These are phyloP conservation scores for Didymella sp. DNA, from an alignment of 2,329 filamentous ascomycete genomes.

Conservation along the genomic window DNA sequence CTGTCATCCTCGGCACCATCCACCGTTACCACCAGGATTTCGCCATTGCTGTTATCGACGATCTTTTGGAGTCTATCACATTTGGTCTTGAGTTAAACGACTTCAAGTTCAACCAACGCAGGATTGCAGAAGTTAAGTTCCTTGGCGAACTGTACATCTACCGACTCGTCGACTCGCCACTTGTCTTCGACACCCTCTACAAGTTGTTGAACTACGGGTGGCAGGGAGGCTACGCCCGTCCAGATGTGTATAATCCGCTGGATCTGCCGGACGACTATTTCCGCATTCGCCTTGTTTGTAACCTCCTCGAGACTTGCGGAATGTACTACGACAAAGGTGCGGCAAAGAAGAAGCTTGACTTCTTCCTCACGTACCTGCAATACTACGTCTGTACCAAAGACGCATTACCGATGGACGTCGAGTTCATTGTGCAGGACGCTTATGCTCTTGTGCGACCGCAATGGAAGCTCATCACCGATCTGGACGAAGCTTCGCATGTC, in stretches of 20 bases:
- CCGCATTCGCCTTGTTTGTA: slow-evolving; percentile 87
- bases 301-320: slow-evolving; percentile 91
- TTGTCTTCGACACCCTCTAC: slow-evolving; percentile 95
- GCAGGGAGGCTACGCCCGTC: slow-evolving; percentile 78
- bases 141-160: slow-evolving; percentile 97
- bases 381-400: slow-evolving; percentile 96
- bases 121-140: slow-evolving; percentile 95
- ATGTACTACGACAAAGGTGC: slow-evolving; percentile 94
- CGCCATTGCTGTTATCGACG: slow-evolving; percentile 89
- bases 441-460: slow-evolving; percentile 85
- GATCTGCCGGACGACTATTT: slow-evolving; percentile 96
- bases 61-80: slow-evolving; percentile 84
- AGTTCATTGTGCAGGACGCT: slow-evolving; percentile 94
- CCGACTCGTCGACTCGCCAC: slow-evolving; percentile 91
- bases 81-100: slow-evolving; percentile 94
- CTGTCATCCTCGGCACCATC: slow-evolving; percentile 85
- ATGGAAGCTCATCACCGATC: slow-evolving; percentile 83
- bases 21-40: slow-evolving; percentile 93
- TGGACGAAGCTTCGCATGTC: slow-evolving; percentile 81
- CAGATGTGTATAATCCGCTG: slow-evolving; percentile 76
- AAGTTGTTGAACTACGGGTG: slow-evolving; percentile 94
- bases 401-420: slow-evolving; percentile 91
- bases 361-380: slow-evolving; percentile 95
- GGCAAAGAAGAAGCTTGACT: slow-evolving; percentile 96
- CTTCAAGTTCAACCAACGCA: slow-evolving; percentile 95